Conservation (phyloP, 208 protist species). For the Leishmania guyanensis region DNA sequence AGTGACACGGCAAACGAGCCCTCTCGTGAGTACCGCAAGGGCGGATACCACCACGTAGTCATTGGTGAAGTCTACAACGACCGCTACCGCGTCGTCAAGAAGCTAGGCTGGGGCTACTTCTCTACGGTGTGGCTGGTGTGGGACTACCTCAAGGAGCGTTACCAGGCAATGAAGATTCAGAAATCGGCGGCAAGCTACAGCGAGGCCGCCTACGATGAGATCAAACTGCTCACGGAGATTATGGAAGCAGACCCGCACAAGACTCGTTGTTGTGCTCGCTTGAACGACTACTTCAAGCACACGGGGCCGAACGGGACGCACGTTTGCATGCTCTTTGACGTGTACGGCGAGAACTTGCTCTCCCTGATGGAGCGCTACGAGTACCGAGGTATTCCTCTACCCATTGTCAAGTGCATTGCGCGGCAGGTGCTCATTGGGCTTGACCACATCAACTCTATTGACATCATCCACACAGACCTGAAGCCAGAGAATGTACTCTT, state of each 20-base stretch:
- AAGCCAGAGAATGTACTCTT: constrained; percentile 97
- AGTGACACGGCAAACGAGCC: constrained; percentile 89
- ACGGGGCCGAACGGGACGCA: constrained; percentile 89
- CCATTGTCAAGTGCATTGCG: constrained; percentile 94
- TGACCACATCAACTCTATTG: constrained; percentile 94
- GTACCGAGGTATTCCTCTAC: constrained; percentile 95
- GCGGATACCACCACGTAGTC: constrained; percentile 97
- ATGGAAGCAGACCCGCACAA: constrained; percentile 81
- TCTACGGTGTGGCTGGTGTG: constrained; percentile 98
- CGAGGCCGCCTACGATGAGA: constrained; percentile 85
- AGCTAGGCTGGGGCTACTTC: constrained; percentile 99
- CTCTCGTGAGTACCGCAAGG: constrained; percentile 87
- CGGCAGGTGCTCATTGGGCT: constrained; percentile 90
- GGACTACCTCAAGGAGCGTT: constrained; percentile 95
- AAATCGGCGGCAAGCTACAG: constrained; percentile 81
- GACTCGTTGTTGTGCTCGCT: constrained; percentile 63
- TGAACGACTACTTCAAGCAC: constrained; percentile 93
- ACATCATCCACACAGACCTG: constrained; percentile 98
- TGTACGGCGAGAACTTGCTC: constrained; percentile 96
- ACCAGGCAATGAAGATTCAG: constrained; percentile 86
- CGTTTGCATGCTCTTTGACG: constrained; percentile 97
- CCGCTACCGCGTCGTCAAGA: constrained; percentile 94
- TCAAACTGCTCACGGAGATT: constrained; percentile 79
- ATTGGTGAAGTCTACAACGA: constrained; percentile 94
- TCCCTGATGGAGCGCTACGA: constrained; percentile 95